phyloP scores from a whole-genome alignment of 2,329 filamentous ascomycete species.

The Pyrenochaeta sp. region DNA sequence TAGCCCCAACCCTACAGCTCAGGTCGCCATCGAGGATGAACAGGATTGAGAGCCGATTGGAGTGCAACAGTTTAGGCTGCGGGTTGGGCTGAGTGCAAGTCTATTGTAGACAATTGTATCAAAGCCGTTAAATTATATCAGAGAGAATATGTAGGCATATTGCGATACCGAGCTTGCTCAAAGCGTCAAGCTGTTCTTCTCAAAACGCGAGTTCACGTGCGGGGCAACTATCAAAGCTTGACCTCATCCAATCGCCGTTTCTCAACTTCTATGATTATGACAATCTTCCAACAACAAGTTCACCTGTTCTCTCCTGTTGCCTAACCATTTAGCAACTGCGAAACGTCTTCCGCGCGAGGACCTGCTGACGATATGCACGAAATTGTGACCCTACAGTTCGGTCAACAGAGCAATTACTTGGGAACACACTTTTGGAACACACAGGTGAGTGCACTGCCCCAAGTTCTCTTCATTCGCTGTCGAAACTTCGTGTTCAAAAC shows the following conservation, averaged over 20 bases:
- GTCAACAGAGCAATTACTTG: conserved; percentile 90
- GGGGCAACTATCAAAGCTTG: conserved; percentile 22
- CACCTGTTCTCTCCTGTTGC: neutral
- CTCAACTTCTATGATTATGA: neutral
- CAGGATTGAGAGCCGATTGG: no score
- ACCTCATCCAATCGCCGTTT: conserved; percentile 12
- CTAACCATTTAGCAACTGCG: neutral
- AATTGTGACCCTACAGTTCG: conserved; percentile 92
- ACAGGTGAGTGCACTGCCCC: conserved; percentile 65
- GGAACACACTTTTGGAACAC: conserved; percentile 98
- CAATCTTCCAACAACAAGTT: neutral
- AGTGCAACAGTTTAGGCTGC: no score
- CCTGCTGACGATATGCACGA: conserved; percentile 76
- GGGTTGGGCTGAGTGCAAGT: no score
- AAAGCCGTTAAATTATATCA: no score
- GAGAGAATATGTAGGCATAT: no score
- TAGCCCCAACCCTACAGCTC: no score
- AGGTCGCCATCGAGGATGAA: no score
- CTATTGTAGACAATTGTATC: no score
- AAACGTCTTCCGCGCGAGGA: neutral
- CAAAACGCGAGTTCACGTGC: conserved; percentile 35
- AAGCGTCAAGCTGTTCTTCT: neutral
- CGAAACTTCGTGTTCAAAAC: neutral
- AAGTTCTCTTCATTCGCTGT: neutral
- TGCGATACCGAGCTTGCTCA: neutral